These are phyloP conservation scores for Candida maltosa DNA, from an alignment of 805 yeast species.

Conservation along the genomic window DNA sequence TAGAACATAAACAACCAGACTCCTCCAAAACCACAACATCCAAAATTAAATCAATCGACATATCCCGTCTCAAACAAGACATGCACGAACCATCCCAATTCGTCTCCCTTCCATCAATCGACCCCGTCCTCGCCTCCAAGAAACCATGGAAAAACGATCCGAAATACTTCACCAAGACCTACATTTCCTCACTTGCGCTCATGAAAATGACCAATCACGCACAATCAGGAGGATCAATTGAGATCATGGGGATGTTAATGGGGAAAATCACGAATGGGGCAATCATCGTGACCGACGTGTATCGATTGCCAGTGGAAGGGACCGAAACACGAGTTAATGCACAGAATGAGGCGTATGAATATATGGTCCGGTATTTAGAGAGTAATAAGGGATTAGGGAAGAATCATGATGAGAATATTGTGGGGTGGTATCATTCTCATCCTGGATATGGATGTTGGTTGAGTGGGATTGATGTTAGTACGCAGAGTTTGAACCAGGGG, in stretches of 20 bases:
- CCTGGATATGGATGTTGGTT: constrained; percentile 98
- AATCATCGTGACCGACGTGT: constrained; percentile 75
- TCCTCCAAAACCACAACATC: no score
- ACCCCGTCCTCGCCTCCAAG: constrained; percentile 2
- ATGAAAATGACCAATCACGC: constrained; percentile 80
- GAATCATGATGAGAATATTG: constrained; percentile 53
- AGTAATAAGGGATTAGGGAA: constrained; percentile 41
- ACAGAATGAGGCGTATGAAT: constrained; percentile 89
- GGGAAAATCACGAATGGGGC: constrained; percentile 61
- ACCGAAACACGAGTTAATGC: constrained; percentile 96
- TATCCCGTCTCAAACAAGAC: neutral
- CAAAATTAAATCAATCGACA: neutral
- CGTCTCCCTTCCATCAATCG: constrained; percentile 9
- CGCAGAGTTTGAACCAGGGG: constrained; percentile 80
- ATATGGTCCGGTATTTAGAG: constrained; percentile 81
- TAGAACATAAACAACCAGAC: neutral
- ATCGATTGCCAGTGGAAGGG: constrained; percentile 89
- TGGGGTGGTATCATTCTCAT: constrained; percentile 97
- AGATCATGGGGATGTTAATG: constrained; percentile 92
- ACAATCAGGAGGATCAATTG: constrained; percentile 78
- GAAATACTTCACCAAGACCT: constrained; percentile 57
- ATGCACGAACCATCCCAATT: neutral
- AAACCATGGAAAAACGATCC: constrained; percentile 59
- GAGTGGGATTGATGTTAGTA: constrained; percentile 87
- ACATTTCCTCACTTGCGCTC: constrained; percentile 68